phyloP scores from a whole-genome alignment of 495 filamentous ascomycete species.

The Rostrohypoxylon terebratum region DNA sequence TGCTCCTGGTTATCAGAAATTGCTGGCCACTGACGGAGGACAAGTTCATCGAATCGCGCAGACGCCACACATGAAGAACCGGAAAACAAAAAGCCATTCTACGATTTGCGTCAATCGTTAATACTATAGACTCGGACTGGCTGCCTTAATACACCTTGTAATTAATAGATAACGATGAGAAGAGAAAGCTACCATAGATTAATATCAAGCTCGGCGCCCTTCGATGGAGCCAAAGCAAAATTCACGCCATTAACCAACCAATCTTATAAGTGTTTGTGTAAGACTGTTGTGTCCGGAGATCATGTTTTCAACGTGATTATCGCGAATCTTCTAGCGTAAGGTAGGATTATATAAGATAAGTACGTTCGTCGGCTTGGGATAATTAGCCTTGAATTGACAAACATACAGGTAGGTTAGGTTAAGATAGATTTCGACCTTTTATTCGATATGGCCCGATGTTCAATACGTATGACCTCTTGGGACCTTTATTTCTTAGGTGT shows the following conservation, averaged over 20 bases:
- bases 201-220: slow-evolving; percentile 43
- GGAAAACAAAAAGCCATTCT: slow-evolving; percentile 7
- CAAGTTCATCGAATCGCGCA: slow-evolving; percentile 17
- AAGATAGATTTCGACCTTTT: neutral
- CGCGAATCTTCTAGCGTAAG: neutral
- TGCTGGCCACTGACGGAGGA: slow-evolving; percentile 39
- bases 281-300: neutral
- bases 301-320: neutral
- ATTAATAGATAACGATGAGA: slow-evolving; percentile 43
- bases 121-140: slow-evolving; percentile 35
- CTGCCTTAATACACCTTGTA: slow-evolving; percentile 42
- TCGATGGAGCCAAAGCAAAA: slow-evolving; percentile 36
- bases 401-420: neutral
- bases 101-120: slow-evolving; percentile 37
- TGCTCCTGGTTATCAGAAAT: slow-evolving; percentile 38
- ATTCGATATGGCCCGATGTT: slow-evolving; percentile 7
- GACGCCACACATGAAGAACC: slow-evolving; percentile 20
- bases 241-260: neutral
- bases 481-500: slow-evolving; percentile 50
- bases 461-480: neutral
- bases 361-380: neutral
- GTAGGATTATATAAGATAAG: neutral
- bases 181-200: slow-evolving; percentile 50
- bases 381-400: neutral
- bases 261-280: neutral